Percentiles rank a stretch among this genome's conserved stretches.
phyloP scores from a whole-genome alignment of 164 flowering plant genomes.

The Vitis amurensis region DNA sequence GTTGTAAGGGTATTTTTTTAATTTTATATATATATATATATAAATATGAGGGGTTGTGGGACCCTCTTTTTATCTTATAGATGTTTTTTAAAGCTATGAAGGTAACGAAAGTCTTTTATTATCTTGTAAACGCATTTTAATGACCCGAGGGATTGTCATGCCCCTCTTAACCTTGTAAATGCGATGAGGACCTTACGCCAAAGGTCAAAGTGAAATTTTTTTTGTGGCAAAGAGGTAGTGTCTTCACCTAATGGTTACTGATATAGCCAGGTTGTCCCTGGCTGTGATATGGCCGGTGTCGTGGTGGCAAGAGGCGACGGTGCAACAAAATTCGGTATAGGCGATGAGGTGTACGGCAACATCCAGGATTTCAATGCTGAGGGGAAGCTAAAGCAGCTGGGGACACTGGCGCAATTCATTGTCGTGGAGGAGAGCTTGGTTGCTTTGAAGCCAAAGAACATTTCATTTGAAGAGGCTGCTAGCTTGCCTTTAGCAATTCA shows the following conservation, averaged over 20 bases:
- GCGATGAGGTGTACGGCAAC: constrained; percentile 44
- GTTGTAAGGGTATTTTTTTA: no score
- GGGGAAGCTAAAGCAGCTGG: constrained; percentile 40
- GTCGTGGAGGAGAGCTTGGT: constrained; percentile 43
- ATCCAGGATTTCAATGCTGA: constrained; percentile 34
- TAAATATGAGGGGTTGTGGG: no score
- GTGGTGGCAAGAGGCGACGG: constrained; percentile 29
- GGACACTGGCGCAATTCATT: constrained; percentile 43
- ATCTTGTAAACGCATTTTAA: no score
- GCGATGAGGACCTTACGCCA: no score
- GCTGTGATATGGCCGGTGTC: constrained; percentile 47
- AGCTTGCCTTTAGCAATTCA: constrained; percentile 48
- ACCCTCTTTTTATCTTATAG: no score
- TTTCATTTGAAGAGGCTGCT: constrained; percentile 51
- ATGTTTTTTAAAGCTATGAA: no score
- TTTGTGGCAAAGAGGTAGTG: no score
- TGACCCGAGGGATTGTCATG: no score
- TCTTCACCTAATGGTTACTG: background rate
- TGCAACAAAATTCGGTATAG: constrained; percentile 28
- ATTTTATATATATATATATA: no score
- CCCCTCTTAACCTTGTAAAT: no score
- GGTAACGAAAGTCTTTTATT: no score
- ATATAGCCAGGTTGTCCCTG: constrained; percentile 36
- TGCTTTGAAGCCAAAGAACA: constrained; percentile 40
- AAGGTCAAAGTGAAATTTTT: no score